These are phyloP conservation scores for Phytophthora sp. DNA, from an alignment of 352 stramenopile species.

Conservation along the genomic window DNA sequence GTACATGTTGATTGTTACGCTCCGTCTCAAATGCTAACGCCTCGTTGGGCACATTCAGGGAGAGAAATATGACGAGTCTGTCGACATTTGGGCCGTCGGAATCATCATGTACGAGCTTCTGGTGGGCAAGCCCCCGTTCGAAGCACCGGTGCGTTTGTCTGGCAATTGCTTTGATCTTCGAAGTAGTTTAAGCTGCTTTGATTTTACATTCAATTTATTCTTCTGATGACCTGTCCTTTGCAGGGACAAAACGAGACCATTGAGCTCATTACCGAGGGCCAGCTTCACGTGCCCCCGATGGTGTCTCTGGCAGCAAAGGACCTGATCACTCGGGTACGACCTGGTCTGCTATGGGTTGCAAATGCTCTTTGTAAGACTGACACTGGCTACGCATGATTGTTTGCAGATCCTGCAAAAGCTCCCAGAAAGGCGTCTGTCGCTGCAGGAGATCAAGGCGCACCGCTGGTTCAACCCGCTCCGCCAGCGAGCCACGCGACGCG, in stretches of 20 bases:
- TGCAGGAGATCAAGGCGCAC: conserved; percentile 78
- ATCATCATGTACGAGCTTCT: conserved; percentile 99
- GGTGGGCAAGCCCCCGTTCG: conserved; percentile 97
- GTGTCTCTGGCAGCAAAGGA: conserved; percentile 78
- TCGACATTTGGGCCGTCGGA: conserved; percentile 99
- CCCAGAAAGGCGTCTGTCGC: conserved; percentile 57
- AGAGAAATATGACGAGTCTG: conserved; percentile 97
- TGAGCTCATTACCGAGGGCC: conserved; percentile 92
- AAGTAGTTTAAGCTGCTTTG: too few relatives aligned
- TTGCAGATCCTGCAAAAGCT: conserved; percentile 85
- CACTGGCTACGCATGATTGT: too few relatives aligned
- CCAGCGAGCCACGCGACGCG: conserved; percentile 47
- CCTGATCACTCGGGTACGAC: conserved; percentile 65
- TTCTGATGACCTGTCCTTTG: not conserved
- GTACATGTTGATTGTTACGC: not conserved
- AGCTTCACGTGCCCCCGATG: conserved; percentile 65
- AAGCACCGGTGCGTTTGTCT: conserved; percentile 87
- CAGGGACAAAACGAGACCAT: conserved; percentile 96
- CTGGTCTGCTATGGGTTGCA: too few relatives aligned
- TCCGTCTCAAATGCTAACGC: too few relatives aligned
- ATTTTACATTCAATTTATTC: too few relatives aligned
- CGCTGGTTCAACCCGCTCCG: conserved; percentile 78
- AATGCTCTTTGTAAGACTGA: too few relatives aligned
- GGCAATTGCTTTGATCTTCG: not conserved
- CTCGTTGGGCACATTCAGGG: too few relatives aligned